phyloP scores from a whole-genome alignment of 176 grass and related monocot species.

The Lolium perenne region DNA sequence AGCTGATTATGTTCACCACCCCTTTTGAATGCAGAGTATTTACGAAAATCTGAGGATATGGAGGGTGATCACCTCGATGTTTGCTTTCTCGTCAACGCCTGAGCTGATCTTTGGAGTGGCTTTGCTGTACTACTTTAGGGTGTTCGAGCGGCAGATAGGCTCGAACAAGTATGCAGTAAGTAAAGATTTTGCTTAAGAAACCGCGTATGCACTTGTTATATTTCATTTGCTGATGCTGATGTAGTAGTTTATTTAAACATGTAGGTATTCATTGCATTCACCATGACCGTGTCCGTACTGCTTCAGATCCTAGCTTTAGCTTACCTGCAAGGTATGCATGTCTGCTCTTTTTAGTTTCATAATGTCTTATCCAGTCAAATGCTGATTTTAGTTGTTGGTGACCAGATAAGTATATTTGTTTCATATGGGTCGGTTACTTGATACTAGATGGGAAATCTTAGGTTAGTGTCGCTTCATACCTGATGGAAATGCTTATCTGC shows the following conservation, averaged over 20 bases:
- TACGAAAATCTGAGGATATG: conserved; percentile 69
- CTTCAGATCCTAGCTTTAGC: conserved; percentile 83
- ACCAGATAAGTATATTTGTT: conserved; percentile 1
- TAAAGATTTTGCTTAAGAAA: neutral
- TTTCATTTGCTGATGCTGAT: conserved; percentile 39
- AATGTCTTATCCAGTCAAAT: neutral
- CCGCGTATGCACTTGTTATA: neutral
- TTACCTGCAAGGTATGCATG: conserved; percentile 73
- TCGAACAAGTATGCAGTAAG: conserved; percentile 96
- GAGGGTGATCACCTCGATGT: conserved; percentile 65
- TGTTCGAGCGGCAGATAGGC: conserved; percentile 92
- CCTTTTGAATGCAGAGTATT: conserved; percentile 62
- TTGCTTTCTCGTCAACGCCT: conserved; percentile 77
- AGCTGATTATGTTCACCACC: neutral
- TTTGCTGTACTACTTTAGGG: conserved; percentile 93
- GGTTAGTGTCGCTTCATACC: conserved; percentile 1
- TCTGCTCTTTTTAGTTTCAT: neutral
- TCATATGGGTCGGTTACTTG: neutral
- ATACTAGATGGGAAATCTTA: conserved; percentile 9
- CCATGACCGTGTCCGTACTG: conserved; percentile 56
- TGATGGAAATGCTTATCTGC: conserved; percentile 5
- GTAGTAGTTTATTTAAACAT: conserved; percentile 32
- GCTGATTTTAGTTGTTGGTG: neutral
- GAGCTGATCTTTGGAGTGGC: conserved; percentile 85
- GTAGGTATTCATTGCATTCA: conserved; percentile 85